A percentile compares a stretch with the other conserved stretches of the same genome.
Evolutionary conservation across 192 early-diverging fungal species (phyloP).

Genomic region (Podila horticola): DNA sequence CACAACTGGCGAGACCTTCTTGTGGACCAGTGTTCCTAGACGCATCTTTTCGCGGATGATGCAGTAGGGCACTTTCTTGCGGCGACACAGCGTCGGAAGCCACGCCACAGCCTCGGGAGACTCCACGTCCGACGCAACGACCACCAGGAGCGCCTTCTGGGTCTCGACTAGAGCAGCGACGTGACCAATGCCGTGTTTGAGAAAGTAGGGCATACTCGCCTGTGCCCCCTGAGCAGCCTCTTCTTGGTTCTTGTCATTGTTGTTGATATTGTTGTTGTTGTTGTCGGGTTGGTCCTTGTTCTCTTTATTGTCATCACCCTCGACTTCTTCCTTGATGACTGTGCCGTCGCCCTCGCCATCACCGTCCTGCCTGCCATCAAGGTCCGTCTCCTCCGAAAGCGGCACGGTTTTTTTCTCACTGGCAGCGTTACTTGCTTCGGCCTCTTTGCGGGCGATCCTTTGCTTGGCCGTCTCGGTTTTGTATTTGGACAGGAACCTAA

Average conservation of each 20-base stretch:
- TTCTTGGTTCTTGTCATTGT: not conserved
- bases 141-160: constrained; percentile 94
- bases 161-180: constrained; percentile 91
- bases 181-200: constrained; percentile 99
- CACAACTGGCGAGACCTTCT: constrained; percentile 95
- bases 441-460: too few species aligned
- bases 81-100: constrained; percentile 97
- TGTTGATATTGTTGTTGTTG: too few species aligned
- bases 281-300: constrained; percentile 4
- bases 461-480: too few species aligned
- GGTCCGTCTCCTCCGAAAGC: too few species aligned
- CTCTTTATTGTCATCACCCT: constrained; percentile 59
- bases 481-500: too few species aligned
- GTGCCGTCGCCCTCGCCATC: too few species aligned
- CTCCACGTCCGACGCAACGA: constrained; percentile 97
- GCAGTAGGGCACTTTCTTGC: constrained; percentile 95
- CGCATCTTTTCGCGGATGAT: constrained; percentile 96
- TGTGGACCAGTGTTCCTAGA: constrained; percentile 96
- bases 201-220: constrained; percentile 84
- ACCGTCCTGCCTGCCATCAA: too few species aligned
- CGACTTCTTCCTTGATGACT: not conserved
- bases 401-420: too few species aligned
- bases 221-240: constrained; percentile 52
- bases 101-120: constrained; percentile 95
- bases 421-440: too few species aligned